Conservation (phyloP, 140 eudicot species). For the Anethum foeniculum region DNA sequence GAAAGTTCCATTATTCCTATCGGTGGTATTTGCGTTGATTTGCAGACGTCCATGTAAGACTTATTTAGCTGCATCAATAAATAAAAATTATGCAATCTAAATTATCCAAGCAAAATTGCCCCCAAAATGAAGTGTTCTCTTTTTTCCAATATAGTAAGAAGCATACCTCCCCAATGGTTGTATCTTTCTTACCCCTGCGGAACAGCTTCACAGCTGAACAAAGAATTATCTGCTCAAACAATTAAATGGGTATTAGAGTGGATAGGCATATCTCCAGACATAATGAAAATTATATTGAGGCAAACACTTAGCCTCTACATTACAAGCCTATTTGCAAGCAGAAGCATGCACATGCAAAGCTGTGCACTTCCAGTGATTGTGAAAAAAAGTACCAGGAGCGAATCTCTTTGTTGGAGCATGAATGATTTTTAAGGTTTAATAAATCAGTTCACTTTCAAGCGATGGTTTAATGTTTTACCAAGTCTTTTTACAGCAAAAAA, state of each 20-base stretch:
- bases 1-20: conserved; percentile 74
- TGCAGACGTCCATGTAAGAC: conserved; percentile 69
- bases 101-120: neutral
- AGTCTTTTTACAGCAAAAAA: neutral
- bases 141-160: neutral
- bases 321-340: neutral
- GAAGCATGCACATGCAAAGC: neutral
- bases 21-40: conserved; percentile 67
- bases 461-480: neutral
- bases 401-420: neutral
- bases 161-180: conserved; percentile 82
- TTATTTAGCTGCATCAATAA: conserved; percentile 60
- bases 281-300: neutral
- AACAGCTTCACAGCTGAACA: conserved; percentile 92
- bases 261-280: neutral
- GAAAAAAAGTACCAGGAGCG: neutral
- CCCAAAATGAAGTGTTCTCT: neutral
- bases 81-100: neutral
- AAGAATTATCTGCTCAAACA: conserved; percentile 55
- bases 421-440: neutral
- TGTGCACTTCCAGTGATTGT: neutral
- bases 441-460: neutral
- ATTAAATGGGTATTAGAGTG: neutral
- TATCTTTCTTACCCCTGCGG: conserved; percentile 74
- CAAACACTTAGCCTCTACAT: no score